phyloP scores from a whole-genome alignment of 345 rosid species.

The Salix purpurea region DNA sequence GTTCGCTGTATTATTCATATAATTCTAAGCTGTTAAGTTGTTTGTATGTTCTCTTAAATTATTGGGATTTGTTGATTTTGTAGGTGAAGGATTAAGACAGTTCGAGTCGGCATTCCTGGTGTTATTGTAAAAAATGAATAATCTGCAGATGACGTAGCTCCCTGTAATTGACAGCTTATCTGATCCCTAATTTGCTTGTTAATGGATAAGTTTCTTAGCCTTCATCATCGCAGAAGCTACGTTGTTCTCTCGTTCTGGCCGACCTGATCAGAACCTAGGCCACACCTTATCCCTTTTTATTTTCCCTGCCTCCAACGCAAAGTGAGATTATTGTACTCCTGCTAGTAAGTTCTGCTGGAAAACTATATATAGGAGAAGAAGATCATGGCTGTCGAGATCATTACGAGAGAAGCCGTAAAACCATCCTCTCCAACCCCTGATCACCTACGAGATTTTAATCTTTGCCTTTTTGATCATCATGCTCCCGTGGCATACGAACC shows the following conservation, averaged over 20 bases:
- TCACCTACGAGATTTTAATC: conserved; percentile 10
- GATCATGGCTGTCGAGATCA: conserved; percentile 1
- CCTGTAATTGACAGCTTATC: background rate
- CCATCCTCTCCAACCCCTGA: conserved; percentile 19
- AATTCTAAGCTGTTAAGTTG: too few relatives aligned
- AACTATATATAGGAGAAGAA: background rate
- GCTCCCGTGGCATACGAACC: conserved; percentile 5
- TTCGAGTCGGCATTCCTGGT: too few relatives aligned
- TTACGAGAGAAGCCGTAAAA: background rate
- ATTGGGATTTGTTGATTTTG: background rate
- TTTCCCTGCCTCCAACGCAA: too few relatives aligned
- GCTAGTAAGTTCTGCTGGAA: background rate
- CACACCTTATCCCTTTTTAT: too few relatives aligned
- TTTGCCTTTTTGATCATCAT: conserved; percentile 19
- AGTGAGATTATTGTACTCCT: too few relatives aligned
- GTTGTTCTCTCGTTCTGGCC: too few relatives aligned
- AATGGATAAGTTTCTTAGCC: too few relatives aligned
- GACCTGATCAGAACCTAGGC: too few relatives aligned
- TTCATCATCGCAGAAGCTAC: too few relatives aligned
- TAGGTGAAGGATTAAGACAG: background rate
- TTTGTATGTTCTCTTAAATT: background rate
- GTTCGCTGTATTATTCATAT: background rate
- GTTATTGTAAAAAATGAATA: background rate
- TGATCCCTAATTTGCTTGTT: background rate
- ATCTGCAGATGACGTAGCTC: background rate